Percentiles rank a stretch among this genome's conserved stretches.
Conservation (phyloP, 139 green algal genomes). For the Chlamydomonas sphaeroides region DNA sequence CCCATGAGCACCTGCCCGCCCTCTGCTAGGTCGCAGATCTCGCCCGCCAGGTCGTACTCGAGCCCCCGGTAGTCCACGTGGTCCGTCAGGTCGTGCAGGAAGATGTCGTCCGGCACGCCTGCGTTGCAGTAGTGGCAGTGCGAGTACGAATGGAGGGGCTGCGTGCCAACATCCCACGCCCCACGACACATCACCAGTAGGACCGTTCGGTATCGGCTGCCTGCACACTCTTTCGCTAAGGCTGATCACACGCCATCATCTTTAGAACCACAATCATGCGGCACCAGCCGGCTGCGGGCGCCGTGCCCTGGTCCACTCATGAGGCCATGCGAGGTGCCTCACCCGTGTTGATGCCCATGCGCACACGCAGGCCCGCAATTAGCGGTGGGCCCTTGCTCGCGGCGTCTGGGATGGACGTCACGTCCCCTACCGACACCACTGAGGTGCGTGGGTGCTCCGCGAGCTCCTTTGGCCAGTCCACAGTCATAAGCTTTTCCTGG, state of each 20-base stretch:
- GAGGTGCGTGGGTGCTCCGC: conserved; percentile 37
- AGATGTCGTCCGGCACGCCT: conserved; percentile 62
- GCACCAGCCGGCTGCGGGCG: too few species aligned
- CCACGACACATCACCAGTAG: too few species aligned
- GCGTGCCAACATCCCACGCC: too few species aligned
- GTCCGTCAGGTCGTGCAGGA: conserved; percentile 64
- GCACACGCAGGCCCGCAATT: conserved; percentile 58
- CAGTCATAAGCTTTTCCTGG: conserved; percentile 45
- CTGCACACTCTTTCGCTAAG: too few species aligned
- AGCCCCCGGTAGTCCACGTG: conserved; percentile 63
- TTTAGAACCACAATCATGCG: too few species aligned
- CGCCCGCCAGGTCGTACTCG: conserved; percentile 56
- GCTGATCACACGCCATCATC: too few species aligned
- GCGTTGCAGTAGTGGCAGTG: too few species aligned
- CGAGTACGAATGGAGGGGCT: too few species aligned
- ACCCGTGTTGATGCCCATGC: conserved; percentile 71
- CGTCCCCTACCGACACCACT: conserved; percentile 44
- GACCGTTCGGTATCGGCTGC: too few species aligned
- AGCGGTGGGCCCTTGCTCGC: conserved; percentile 46
- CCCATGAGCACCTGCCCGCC: conserved; percentile 63
- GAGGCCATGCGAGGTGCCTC: too few species aligned
- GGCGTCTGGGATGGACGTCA: conserved; percentile 24
- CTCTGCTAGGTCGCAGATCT: conserved; percentile 56
- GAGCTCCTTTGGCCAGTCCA: conserved; percentile 49
- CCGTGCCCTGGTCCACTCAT: too few species aligned